These are phyloP conservation scores for Puya raimondii DNA, from an alignment of 176 grass and related monocot genomes.

Conservation along the genomic window DNA sequence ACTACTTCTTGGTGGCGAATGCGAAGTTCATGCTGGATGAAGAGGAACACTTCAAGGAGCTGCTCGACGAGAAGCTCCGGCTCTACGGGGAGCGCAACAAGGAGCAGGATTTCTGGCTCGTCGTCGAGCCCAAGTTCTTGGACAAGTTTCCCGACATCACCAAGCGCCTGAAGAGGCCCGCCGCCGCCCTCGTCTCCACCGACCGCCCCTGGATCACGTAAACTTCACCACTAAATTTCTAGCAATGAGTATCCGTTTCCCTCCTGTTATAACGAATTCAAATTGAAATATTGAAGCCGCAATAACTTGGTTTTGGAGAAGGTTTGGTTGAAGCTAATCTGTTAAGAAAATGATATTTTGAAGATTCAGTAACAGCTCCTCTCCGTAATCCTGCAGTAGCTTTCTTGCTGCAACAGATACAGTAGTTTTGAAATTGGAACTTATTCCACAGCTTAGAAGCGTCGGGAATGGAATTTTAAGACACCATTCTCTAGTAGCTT, in stretches of 20 bases:
- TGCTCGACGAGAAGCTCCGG: slow-evolving; percentile 49
- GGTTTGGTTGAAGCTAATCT: neutral
- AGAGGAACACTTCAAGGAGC: slow-evolving; percentile 98
- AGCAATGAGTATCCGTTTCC: neutral
- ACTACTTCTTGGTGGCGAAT: slow-evolving; percentile 88
- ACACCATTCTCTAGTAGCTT: no score
- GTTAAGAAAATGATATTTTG: neutral
- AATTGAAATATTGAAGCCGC: neutral
- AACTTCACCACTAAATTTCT: slow-evolving; percentile 7
- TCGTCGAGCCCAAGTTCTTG: slow-evolving; percentile 83
- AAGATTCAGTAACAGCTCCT: no score
- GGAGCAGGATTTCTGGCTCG: slow-evolving; percentile 90
- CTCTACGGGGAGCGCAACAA: slow-evolving; percentile 59
- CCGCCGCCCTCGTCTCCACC: slow-evolving; percentile 75
- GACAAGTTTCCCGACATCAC: slow-evolving; percentile 66
- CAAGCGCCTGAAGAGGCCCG: slow-evolving; percentile 71
- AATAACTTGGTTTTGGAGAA: neutral
- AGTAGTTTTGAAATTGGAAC: no score
- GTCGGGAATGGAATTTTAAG: no score
- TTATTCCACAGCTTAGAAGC: no score
- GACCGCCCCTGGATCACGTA: slow-evolving; percentile 89
- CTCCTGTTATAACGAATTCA: slow-evolving; percentile 6
- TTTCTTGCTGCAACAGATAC: no score
- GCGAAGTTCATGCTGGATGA: slow-evolving; percentile 98
- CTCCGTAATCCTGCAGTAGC: no score